Percentiles rank a stretch among this genome's conserved stretches.
Evolutionary conservation across 2,329 filamentous ascomycete species (phyloP).

Genomic region (Penicillium capsulatum): DNA sequence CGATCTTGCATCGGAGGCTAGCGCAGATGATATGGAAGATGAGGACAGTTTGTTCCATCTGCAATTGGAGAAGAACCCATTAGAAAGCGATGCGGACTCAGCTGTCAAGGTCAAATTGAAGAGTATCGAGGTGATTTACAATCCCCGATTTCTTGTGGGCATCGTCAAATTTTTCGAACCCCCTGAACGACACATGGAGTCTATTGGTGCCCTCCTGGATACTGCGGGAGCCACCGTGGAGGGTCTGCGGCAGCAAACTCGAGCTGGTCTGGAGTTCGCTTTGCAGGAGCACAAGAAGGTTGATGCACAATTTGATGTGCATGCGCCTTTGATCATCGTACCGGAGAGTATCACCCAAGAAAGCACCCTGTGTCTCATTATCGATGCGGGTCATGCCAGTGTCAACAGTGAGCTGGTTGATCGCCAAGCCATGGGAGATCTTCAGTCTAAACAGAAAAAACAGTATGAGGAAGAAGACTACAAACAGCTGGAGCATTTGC

Average conservation of each 20-base stretch:
- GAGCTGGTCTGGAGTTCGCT: constrained; percentile 92
- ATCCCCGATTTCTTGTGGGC: constrained; percentile 86
- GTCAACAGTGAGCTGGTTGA: constrained; percentile 93
- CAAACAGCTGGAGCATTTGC: constrained; percentile 78
- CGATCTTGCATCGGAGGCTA: constrained; percentile 38
- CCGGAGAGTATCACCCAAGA: constrained; percentile 84
- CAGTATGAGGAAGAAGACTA: constrained; percentile 86
- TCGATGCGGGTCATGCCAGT: constrained; percentile 94
- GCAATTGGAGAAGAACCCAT: constrained; percentile 88
- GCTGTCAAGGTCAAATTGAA: constrained; percentile 87
- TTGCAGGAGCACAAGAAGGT: constrained; percentile 97
- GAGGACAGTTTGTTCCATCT: constrained; percentile 86
- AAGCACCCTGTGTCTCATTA: constrained; percentile 79
- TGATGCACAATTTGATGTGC: constrained; percentile 90
- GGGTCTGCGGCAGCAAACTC: constrained; percentile 87
- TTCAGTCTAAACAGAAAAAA: constrained; percentile 85
- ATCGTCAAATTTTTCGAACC: constrained; percentile 94
- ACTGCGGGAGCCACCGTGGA: constrained; percentile 93
- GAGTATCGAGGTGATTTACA: constrained; percentile 96
- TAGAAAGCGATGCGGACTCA: constrained; percentile 88
- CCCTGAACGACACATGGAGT: constrained; percentile 96
- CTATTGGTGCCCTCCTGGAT: constrained; percentile 92
- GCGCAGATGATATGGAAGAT: constrained; percentile 43
- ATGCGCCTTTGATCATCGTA: constrained; percentile 92
- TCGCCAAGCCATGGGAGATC: constrained; percentile 79